Evolutionary conservation across 371 early-diverging fungal species (phyloP).

Genomic region (Circinella minor): DNA sequence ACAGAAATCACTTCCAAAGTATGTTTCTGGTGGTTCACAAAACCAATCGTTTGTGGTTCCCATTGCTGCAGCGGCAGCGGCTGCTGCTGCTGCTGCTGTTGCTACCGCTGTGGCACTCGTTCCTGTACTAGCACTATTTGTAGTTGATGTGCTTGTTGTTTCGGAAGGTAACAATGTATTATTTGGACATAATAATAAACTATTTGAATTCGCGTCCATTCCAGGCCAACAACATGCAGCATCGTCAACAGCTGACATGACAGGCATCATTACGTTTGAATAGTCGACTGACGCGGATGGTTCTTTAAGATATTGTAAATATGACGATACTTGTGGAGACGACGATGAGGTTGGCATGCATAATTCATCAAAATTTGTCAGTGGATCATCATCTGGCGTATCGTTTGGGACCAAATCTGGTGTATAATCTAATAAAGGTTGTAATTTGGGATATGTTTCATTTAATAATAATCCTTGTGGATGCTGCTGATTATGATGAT

Average conservation of each 20-base stretch:
- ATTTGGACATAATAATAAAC: background rate
- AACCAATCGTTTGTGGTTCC: constrained; percentile 14
- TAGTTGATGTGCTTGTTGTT: background rate
- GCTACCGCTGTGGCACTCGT: too few species aligned
- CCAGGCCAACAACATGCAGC: constrained; percentile 8
- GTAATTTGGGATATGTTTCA: background rate
- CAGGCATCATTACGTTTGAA: constrained; percentile 8
- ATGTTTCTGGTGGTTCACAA: constrained; percentile 28
- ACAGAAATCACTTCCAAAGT: constrained; percentile 13
- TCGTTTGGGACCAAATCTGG: constrained; percentile 20
- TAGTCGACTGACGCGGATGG: constrained; percentile 8
- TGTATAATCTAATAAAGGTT: constrained; percentile 20
- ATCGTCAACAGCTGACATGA: constrained; percentile 7
- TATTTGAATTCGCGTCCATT: constrained; percentile 6
- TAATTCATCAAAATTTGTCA: constrained; percentile 21
- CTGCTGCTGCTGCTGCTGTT: constrained; percentile 16
- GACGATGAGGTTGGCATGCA: constrained; percentile 12
- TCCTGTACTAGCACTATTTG: background rate
- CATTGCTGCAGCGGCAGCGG: constrained; percentile 21
- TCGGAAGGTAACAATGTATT: constrained; percentile 16
- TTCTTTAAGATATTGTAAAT: constrained; percentile 24
- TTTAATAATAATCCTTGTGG: background rate
- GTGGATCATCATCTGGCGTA: constrained; percentile 20
- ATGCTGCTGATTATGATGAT: background rate
- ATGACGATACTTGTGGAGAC: constrained; percentile 18